These are phyloP conservation scores for Fusarium sp. DNA, from an alignment of 2,329 filamentous ascomycete species.

Conservation along the genomic window DNA sequence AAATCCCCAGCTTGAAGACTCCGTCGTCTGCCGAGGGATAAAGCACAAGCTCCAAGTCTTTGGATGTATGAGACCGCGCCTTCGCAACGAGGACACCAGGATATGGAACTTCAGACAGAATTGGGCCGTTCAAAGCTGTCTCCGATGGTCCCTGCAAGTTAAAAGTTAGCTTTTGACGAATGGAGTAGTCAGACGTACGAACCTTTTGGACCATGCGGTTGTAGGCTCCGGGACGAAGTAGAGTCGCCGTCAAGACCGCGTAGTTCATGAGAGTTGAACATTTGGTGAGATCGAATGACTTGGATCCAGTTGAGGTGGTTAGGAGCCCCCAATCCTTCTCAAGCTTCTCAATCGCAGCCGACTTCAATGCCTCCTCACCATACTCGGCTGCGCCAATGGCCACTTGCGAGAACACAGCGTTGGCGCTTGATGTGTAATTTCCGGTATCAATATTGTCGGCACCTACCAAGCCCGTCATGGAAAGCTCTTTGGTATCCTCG, in stretches of 20 bases:
- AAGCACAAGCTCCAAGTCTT: neutral
- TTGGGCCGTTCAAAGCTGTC: neutral
- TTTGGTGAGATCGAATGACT: neutral
- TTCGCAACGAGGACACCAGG: neutral
- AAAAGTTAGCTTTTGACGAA: neutral
- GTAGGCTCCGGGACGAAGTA: neutral
- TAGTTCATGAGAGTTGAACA: neutral
- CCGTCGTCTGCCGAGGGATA: neutral
- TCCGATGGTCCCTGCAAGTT: neutral
- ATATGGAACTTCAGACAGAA: neutral
- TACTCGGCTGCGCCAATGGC: neutral
- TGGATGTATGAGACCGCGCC: neutral
- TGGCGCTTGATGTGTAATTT: neutral
- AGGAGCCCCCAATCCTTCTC: neutral
- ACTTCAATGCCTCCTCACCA: neutral
- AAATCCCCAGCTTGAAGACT: neutral
- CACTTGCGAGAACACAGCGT: neutral
- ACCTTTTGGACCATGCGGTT: neutral
- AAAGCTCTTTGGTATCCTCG: neutral
- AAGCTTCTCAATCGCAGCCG: neutral
- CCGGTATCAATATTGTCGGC: neutral
- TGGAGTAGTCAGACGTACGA: neutral
- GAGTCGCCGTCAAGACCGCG: neutral
- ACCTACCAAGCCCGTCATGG: neutral
- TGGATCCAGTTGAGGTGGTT: neutral